Conservation (phyloP, 2,329 filamentous ascomycete genomes). For the Chaetothyriales sp. region DNA sequence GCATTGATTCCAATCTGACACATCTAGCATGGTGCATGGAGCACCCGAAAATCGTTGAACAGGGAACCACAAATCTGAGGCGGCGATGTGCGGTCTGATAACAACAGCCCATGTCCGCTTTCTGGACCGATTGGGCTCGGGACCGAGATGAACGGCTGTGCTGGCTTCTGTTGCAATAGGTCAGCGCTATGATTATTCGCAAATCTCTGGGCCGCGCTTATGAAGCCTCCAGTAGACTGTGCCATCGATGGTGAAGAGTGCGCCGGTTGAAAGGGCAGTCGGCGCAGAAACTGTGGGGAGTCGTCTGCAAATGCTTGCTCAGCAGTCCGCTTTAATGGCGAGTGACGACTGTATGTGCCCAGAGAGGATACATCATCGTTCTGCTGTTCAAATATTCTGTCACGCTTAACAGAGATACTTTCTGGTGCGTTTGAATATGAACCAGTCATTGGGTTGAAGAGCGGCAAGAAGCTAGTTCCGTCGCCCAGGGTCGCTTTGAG, state of each 20-base stretch:
- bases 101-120: not conserved
- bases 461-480: conserved; percentile 11
- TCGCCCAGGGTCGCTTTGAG: not conserved
- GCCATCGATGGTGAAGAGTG: not conserved
- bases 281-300: not conserved
- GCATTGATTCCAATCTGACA: not conserved
- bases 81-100: not conserved
- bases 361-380: not conserved
- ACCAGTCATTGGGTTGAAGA: conserved; percentile 11
- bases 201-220: not conserved
- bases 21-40: not conserved
- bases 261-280: not conserved
- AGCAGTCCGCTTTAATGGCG: not conserved
- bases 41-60: not conserved
- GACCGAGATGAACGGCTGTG: not conserved
- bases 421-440: conserved; percentile 4
- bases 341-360: not conserved
- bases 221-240: not conserved
- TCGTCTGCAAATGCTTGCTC: not conserved
- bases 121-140: not conserved
- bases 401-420: conserved; percentile 8
- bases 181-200: not conserved
- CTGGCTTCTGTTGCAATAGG: not conserved
- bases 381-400: not conserved
- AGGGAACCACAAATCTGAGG: not conserved